phyloP scores from a whole-genome alignment of 1,139 yeast genomes.

The Trichomonascaceae sp. region DNA sequence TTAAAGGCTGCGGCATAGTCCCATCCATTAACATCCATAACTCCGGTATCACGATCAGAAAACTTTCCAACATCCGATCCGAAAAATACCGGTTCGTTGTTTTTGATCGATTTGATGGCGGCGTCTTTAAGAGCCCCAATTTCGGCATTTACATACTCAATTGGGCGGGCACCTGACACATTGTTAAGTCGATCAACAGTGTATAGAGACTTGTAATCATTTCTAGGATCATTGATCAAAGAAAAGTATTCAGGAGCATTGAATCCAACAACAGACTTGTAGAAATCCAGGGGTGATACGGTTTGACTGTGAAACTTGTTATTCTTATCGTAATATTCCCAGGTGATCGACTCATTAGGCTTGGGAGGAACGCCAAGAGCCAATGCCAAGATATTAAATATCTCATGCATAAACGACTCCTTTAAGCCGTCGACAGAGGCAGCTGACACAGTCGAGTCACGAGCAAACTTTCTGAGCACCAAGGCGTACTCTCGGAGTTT shows the following conservation, averaged over 20 bases:
- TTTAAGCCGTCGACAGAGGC: slow-evolving; percentile 36
- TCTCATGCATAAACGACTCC: slow-evolving; percentile 45
- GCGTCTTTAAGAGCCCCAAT: slow-evolving; percentile 45
- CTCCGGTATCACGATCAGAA: slow-evolving; percentile 42
- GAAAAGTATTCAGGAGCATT: slow-evolving; percentile 49
- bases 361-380: slow-evolving; percentile 60
- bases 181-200: slow-evolving; percentile 60
- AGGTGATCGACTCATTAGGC: slow-evolving; percentile 46
- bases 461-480: slow-evolving; percentile 41
- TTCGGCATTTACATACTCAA: slow-evolving; percentile 56
- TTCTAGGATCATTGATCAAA: slow-evolving; percentile 60
- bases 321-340: slow-evolving; percentile 58
- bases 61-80: slow-evolving; percentile 67
- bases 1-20: slow-evolving; percentile 54
- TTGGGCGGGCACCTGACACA: slow-evolving; percentile 53
- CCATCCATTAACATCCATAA: slow-evolving; percentile 51
- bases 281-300: slow-evolving; percentile 51
- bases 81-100: slow-evolving; percentile 60
- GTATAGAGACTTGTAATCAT: slow-evolving; percentile 45
- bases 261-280: slow-evolving; percentile 41
- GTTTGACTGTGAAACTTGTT: slow-evolving; percentile 43
- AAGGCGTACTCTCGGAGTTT: slow-evolving; percentile 58
- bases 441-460: slow-evolving; percentile 23
- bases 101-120: slow-evolving; percentile 53
- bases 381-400: slow-evolving; percentile 49